Evolutionary conservation across 306 rosid genomes (phyloP).

Genomic region (Luffa aegyptiaca): DNA sequence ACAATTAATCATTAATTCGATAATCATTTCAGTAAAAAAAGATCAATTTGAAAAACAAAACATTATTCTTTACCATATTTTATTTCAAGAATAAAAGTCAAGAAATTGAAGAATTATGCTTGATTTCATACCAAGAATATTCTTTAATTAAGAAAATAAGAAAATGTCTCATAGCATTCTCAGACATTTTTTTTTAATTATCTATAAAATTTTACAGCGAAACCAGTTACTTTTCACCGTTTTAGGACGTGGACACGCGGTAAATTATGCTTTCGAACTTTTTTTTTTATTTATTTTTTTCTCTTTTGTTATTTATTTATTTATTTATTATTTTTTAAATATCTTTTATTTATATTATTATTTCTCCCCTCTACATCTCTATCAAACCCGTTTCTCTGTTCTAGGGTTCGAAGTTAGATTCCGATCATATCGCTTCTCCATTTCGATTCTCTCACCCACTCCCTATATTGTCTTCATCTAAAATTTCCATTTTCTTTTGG

Average conservation of each 20-base stretch:
- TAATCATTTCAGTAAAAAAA: background rate
- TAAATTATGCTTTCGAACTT: background rate
- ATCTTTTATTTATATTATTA: background rate
- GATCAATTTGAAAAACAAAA: background rate
- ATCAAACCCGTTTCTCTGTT: slow-evolving; percentile 33
- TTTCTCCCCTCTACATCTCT: slow-evolving; percentile 26
- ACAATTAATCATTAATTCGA: background rate
- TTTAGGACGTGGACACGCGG: background rate
- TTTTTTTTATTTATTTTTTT: background rate
- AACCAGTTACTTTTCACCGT: slow-evolving; percentile 1
- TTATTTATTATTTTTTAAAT: background rate
- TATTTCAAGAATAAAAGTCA: background rate
- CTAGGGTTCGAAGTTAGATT: slow-evolving; percentile 47
- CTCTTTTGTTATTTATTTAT: background rate
- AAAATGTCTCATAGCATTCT: background rate
- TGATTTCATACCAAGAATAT: background rate
- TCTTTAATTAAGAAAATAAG: background rate
- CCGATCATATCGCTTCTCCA: slow-evolving; percentile 43
- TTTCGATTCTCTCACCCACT: slow-evolving; percentile 51
- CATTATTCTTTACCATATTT: background rate
- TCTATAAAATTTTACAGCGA: slow-evolving; percentile 4
- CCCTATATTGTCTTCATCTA: slow-evolving; percentile 13
- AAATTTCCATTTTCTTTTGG: background rate
- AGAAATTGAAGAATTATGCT: background rate
- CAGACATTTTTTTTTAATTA: background rate